These are phyloP conservation scores for Phaffia rhodozyma DNA, from an alignment of 1,284 basidiomycete species.

Conservation along the genomic window DNA sequence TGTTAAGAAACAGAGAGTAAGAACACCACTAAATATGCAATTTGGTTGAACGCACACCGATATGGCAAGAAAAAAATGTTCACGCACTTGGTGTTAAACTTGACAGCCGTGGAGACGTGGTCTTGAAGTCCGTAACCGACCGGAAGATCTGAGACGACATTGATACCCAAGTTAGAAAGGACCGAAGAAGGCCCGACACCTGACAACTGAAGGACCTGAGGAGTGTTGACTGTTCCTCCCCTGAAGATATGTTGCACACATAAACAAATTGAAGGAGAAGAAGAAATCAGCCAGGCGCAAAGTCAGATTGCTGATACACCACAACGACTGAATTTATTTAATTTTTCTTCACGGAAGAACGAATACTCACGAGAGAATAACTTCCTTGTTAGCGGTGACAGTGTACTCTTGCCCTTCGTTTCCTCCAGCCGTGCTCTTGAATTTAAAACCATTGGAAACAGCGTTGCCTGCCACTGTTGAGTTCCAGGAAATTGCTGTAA, in stretches of 20 bases:
- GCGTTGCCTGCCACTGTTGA: conserved; percentile 23
- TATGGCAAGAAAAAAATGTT: too few relatives aligned
- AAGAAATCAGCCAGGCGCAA: neutral
- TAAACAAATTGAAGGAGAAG: neutral
- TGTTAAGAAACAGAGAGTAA: neutral
- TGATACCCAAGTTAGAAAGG: conserved; percentile 44
- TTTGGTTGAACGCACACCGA: conserved; percentile 7
- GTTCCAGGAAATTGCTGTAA: conserved; percentile 53
- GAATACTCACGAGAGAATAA: conserved; percentile 34
- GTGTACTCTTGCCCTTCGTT: conserved; percentile 34
- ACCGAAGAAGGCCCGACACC: conserved; percentile 56
- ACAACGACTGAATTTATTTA: too few relatives aligned
- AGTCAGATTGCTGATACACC: too few relatives aligned
- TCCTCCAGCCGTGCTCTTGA: conserved; percentile 34
- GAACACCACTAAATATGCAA: neutral
- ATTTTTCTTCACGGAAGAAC: too few relatives aligned
- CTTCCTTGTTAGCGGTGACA: conserved; percentile 42
- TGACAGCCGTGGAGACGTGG: conserved; percentile 4
- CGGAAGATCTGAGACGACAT: conserved; percentile 42
- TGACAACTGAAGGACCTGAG: conserved; percentile 55
- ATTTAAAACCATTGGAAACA: conserved; percentile 49
- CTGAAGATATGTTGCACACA: conserved; percentile 19
- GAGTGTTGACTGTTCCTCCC: conserved; percentile 52
- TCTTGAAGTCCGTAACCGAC: conserved; percentile 63
- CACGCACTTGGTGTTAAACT: neutral